A percentile compares a stretch with the other conserved stretches of the same genome.
phyloP scores from a whole-genome alignment of 2,329 filamentous ascomycete genomes.

The Xylaria sp. region DNA sequence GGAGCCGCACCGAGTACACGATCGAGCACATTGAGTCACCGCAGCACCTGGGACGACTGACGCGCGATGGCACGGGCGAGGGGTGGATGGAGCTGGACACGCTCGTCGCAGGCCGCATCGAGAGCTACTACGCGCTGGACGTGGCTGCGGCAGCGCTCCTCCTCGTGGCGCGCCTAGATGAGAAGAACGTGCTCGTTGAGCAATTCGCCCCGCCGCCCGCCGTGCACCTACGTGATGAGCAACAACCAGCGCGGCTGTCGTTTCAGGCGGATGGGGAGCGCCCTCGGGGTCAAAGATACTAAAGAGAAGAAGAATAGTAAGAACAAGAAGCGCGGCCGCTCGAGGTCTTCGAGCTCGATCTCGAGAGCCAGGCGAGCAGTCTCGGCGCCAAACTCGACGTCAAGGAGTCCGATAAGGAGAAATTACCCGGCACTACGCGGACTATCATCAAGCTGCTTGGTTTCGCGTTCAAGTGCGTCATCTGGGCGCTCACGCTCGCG shows the following conservation, averaged over 20 bases:
- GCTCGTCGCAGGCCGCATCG: constrained; percentile 62
- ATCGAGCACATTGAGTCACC: constrained; percentile 69
- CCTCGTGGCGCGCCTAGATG: constrained; percentile 63
- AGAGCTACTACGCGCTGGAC: constrained; percentile 66
- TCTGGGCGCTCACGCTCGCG: constrained; percentile 62
- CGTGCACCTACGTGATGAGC: constrained; percentile 33
- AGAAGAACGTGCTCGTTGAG: constrained; percentile 57
- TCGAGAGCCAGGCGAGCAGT: constrained; percentile 65
- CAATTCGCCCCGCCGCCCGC: constrained; percentile 64
- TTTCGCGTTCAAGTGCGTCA: constrained; percentile 61
- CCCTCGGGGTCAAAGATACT: constrained; percentile 31
- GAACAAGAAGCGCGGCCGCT: constrained; percentile 48
- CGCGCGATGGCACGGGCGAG: constrained; percentile 62
- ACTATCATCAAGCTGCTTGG: constrained; percentile 57
- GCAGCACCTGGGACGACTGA: constrained; percentile 64
- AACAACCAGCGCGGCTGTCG: background rate
- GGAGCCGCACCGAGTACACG: constrained; percentile 67
- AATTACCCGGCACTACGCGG: constrained; percentile 56
- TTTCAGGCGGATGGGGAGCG: constrained; percentile 29
- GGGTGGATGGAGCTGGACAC: constrained; percentile 69
- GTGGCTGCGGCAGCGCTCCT: constrained; percentile 66
- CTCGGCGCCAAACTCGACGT: constrained; percentile 49
- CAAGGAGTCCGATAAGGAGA: constrained; percentile 50
- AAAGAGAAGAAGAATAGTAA: constrained; percentile 45
- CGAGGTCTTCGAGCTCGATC: constrained; percentile 65